Evolutionary conservation across 2,329 filamentous ascomycete species (phyloP), one percentile per base, ranked within the genome.

Genomic region (Zymoseptoria brevis): DNA sequence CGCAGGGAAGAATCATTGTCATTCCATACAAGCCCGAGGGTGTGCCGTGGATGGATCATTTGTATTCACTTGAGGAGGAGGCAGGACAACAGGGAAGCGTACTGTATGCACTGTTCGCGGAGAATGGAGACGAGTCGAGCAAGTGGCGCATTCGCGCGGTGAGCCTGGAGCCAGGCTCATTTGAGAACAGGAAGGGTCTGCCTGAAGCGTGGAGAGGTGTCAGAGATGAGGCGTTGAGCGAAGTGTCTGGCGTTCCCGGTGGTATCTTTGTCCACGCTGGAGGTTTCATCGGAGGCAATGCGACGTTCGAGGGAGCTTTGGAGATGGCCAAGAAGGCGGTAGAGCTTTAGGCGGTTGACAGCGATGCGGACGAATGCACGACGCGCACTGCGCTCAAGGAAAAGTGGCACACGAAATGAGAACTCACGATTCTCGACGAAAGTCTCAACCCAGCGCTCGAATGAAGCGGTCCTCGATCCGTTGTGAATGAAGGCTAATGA

Each of bases 111-210:
- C 79, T 97, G 24, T 97, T 97, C 76, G 88, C 91, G 0, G 93
- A 99, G 79, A 89, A 84, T 70, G 83, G 86, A 26, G 80, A 82
- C 51, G 83, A 86, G 52, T 87, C 83, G 64, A 81, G 87, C 70
- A 96, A 94, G 77, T 97, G 94, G 94, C 85, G 94, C 59, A 88
- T 99, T 62, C 91, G 96, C 76, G 87, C 88, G 63, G 94, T 97
- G n/a, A 89, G 90, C 53, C 85, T 89, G 60, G 83, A 84, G 73
- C 87, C 88, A 73, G 87, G 89, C 71, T 94, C 90, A 60, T 99
- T 99, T 72, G 83, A 90, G 75, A 96, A 92, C 77, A 84, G 94
- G 68, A 96, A 94, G 78, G 87, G 92, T 50, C 80, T 99, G 66
- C 93, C 93, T 4, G 90, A 95, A 76, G 82, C 86, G 19, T 99